These are phyloP conservation scores for Xenoacremonium recifei DNA, from an alignment of 2,329 filamentous ascomycete species.

Conservation along the genomic window DNA sequence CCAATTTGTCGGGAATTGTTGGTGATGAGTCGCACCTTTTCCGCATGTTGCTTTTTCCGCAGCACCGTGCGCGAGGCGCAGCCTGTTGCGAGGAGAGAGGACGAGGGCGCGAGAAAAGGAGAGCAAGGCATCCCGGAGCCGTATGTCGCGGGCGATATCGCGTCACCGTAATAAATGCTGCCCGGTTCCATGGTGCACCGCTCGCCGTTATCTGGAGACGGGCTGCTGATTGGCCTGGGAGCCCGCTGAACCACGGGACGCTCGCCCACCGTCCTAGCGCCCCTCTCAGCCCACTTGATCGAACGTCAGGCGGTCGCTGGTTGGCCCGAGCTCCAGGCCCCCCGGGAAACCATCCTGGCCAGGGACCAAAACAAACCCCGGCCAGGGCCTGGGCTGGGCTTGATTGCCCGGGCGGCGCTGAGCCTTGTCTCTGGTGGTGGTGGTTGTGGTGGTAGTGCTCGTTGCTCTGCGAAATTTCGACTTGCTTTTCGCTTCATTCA, in stretches of 20 bases:
- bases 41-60: too few relatives aligned
- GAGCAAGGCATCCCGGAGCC: too few relatives aligned
- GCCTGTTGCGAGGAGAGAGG: too few relatives aligned
- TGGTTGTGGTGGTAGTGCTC: too few relatives aligned
- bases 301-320: conserved; percentile 1
- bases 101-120: too few relatives aligned
- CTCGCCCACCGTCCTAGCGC: background rate
- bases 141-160: too few relatives aligned
- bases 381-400: background rate
- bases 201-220: too few relatives aligned
- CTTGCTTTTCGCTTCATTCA: conserved; percentile 9
- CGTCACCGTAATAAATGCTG: too few relatives aligned
- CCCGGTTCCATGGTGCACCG: too few relatives aligned
- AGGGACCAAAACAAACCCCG: conserved; percentile 4
- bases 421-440: background rate
- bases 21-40: too few relatives aligned
- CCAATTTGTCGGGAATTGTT: too few relatives aligned
- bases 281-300: conserved; percentile 6
- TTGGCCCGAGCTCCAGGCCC: conserved; percentile 15
- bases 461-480: background rate
- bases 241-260: conserved; percentile 1
- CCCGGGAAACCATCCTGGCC: conserved; percentile 17
- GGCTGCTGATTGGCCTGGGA: background rate
- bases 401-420: background rate
- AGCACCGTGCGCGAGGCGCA: too few relatives aligned